Base-by-base conservation (phyloP, 1,284 basidiomycete species). In the Cutaneotrichosporon sp. region DNA sequence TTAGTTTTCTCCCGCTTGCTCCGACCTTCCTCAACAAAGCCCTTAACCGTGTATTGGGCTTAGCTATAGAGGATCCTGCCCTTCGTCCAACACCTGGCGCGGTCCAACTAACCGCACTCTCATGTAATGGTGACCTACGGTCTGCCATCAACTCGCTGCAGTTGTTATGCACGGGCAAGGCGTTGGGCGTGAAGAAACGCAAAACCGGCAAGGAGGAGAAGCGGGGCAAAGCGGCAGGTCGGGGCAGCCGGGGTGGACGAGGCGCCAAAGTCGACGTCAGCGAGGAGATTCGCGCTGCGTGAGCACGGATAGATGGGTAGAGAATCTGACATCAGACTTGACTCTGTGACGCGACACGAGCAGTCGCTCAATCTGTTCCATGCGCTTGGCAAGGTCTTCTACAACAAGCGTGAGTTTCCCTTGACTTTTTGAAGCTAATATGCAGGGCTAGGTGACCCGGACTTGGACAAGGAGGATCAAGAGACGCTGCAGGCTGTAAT, bases 121-220 rank as follows among this genome's bases (percentile, higher is more conserved):
- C 87, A 0, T 81, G 87, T 0, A 86, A 86, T 63, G 94, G 94
- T 0, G 94, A 98, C 67, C 87, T 98, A 17, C 79, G 94, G 34
- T 89, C 87, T 52, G 94, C 93, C 0, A 81, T 96, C 57, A 97
- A 93, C 83, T 84, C 87, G 0, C 78, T 97, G 4, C 90, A 98
- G 65, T 90, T 97, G 67, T 79, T 79, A 4, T 73, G 70, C 34
- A 55, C 38, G 3, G 61, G 57, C 5, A 46, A 51, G 11, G 19
- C 29, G 1, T 12, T 52, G 11, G 37, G 38, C 26, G 17, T n/a
- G 2, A 56, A 60, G 35, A 57, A 63, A 53, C 43, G 59, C 29
- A 60, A 64, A 43, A 39, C 46, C 25, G 46, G 52, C 29, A 55
- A 45, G 22, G 53, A 57, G 10, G 57, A 49, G n/a, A 16, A 31